These are phyloP conservation scores for Crucihimalaya himalaica DNA, from an alignment of 345 rosid species.

Conservation along the genomic window DNA sequence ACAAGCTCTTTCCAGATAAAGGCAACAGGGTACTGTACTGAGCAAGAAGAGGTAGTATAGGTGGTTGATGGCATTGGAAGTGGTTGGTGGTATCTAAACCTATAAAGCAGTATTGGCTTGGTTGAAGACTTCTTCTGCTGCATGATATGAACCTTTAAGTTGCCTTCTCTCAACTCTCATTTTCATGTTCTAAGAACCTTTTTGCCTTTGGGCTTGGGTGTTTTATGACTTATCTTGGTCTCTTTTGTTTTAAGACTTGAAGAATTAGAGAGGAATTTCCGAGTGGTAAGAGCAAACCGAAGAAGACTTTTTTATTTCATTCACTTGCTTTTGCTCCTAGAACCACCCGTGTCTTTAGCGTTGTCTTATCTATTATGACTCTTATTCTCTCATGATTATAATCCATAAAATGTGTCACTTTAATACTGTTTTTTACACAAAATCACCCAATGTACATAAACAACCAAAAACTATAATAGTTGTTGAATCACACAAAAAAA, in stretches of 20 bases:
- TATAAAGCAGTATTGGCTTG: conserved; percentile 1
- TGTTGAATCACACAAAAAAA: conserved; percentile 9
- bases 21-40: conserved; percentile 25
- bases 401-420: neutral
- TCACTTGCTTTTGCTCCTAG: neutral
- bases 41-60: conserved; percentile 19
- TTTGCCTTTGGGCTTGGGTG: conserved; percentile 8
- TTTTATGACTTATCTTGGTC: neutral
- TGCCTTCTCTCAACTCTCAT: neutral
- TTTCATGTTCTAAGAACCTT: conserved; percentile 14
- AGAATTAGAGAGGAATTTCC: neutral
- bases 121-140: conserved; percentile 20
- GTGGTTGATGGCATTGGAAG: conserved; percentile 4
- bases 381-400: too few relatives aligned
- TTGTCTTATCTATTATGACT: neutral
- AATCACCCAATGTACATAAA: conserved; percentile 17
- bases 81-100: conserved; percentile 16
- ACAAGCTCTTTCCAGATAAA: conserved; percentile 28
- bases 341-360: neutral
- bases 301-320: neutral
- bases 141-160: conserved; percentile 17
- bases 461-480: conserved; percentile 8
- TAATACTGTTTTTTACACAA: neutral
- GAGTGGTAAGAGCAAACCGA: conserved; percentile 8
- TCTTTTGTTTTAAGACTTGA: neutral